Evolutionary conservation across 495 filamentous ascomycete species (phyloP), one percentile per base, ranked within the genome.

Genomic region (Neurospora sp.): DNA sequence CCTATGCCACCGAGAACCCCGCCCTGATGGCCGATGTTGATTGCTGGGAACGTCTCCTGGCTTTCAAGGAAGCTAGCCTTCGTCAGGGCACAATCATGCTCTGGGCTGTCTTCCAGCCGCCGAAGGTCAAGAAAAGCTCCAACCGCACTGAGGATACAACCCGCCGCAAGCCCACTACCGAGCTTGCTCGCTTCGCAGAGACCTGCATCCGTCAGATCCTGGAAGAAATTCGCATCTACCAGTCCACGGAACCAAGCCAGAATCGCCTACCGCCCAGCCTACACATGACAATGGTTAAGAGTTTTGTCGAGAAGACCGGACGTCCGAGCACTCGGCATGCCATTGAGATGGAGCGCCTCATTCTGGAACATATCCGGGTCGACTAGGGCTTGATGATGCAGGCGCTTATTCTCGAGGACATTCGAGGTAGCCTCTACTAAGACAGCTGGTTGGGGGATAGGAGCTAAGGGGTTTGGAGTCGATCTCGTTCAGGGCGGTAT

Each of bases 61-160:
- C 78, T 2, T 74, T 75, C 69, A 72, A 75, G 72, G 78, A 80
- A 71, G 75, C 72, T 0, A 20, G 75, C 3, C 42, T 78, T 3
- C 41, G 75, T 1, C 72, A 79, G 5, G 78, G 78, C 8, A 78
- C 38, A 4, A 18, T 75, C 27, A 72, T 71, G 37, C 70, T 78
- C 27, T 75, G 75, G 77, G 75, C 72, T 3, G 71, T 72, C 20
- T 60, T 78, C 38, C 20, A 44, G 23, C 38, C 46, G 6, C 11
- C 54, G 2, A 62, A 31, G 23, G 23, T 27, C 11, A 60, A 5
- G 11, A 2, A 4, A 5, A 20, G n/a, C 46, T 11, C 54, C 23
- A 14, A 27, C 35, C 35, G 35, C 12, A n/a, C n/a, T 5, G 35
- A 5, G 35, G 49, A 16, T 4, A 16, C 6, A 1, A 62, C 54